Evolutionary conservation across 257 asterid genomes (phyloP), one percentile per base, ranked within the genome.

Genomic region (Jasminum sambac): DNA sequence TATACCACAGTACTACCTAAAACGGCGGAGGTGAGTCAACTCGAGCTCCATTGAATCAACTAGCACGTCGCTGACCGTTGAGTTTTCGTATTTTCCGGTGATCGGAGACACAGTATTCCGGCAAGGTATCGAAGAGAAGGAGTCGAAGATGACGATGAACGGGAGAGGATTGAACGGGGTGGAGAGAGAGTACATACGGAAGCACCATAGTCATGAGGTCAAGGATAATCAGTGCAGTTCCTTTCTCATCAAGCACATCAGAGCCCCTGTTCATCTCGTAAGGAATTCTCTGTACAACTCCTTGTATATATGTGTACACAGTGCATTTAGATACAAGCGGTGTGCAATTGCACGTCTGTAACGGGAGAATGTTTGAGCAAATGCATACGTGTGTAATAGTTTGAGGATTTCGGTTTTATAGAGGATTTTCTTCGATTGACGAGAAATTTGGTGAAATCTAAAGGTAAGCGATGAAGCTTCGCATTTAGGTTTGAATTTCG

Each of bases 231-330:
- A 85, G 81, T 87, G 94, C 83, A 82, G 71, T 77, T 89, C 96
- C 30, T 68, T 81, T 74, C 87, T 87, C 69, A 63, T 85, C 84
- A 84, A 85, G 79, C 90, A 82, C 82, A 78, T 89, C 70, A 86
- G 79, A 66, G 89, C 96, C 48, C 96, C 96, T 17, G 84, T 81
- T 14, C 91, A 87, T 81, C 91, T 89, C 55, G 96, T 89, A 82
- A 72, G n/a, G 42, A 21, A 48, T 41, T 37, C 64, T 38, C 39
- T 61, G 21, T 25, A 2, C 52, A 19, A 23, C 63, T 24, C 23
- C 10, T 13, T 11, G 34, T 48, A 14, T 65, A 16, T 34, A 23
- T 26, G 23, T 17, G 25, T 67, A 39, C 14, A 5, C n/a, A n/a
- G n/a, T 66, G 36, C 23, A 52, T 57, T 16, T 69, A 24, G 42